Percentiles rank a stretch among this genome's conserved stretches.
These are phyloP conservation scores for Exophiala bonariae DNA, from an alignment of 2,329 filamentous ascomycete species.

Conservation along the genomic window DNA sequence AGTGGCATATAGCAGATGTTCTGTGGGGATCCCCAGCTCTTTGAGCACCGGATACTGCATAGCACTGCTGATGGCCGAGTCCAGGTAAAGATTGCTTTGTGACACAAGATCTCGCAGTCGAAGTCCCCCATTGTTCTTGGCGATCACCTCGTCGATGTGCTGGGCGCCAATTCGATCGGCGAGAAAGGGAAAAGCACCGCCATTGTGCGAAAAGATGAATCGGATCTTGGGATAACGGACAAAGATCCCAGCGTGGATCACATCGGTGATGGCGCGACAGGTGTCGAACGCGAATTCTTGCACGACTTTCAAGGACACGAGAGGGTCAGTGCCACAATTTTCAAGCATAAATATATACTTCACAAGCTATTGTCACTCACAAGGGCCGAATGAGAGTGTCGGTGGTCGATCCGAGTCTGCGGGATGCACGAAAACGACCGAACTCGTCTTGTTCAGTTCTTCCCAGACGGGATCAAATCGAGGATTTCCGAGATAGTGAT, in stretches of 20 bases:
- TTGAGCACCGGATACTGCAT: slow-evolving; percentile 3
- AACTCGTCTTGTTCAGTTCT: background rate
- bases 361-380: too few species aligned
- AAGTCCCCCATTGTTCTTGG: background rate
- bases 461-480: background rate
- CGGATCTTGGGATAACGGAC: background rate
- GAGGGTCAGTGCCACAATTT: too few species aligned
- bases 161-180: slow-evolving; percentile 1
- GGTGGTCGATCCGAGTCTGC: background rate
- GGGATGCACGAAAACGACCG: background rate
- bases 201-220: slow-evolving; percentile 3
- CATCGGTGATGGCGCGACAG: slow-evolving; percentile 1
- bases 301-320: background rate
- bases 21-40: background rate
- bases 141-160: slow-evolving; percentile 1
- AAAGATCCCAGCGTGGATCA: background rate
- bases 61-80: background rate
- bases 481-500: background rate
- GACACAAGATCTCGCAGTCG: background rate
- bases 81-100: background rate
- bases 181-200: slow-evolving; percentile 1
- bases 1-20: slow-evolving; percentile 2
- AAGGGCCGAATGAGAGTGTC: background rate
- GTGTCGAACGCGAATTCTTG: slow-evolving; percentile 3
- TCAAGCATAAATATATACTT: too few species aligned